Conservation (phyloP, 768 basidiomycete species). For the Boletus coccyginus region DNA sequence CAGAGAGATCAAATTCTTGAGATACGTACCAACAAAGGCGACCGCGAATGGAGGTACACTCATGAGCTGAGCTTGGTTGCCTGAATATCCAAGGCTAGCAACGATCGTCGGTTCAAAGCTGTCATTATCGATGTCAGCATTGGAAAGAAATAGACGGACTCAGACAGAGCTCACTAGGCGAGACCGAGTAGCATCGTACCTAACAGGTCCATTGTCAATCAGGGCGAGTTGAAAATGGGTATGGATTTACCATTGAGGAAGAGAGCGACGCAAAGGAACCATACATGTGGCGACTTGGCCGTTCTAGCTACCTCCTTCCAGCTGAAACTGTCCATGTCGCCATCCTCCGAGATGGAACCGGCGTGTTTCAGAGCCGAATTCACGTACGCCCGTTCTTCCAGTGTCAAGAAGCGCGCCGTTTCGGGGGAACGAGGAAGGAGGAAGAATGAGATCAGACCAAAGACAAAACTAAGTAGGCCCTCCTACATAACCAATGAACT, state of each 20-base stretch:
- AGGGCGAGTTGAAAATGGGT: not conserved
- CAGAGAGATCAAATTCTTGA: not conserved
- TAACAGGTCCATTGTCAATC: constrained; percentile 2
- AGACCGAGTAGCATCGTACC: constrained; percentile 19
- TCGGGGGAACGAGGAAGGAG: constrained; percentile 42
- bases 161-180: constrained; percentile 21
- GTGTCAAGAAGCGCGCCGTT: constrained; percentile 48
- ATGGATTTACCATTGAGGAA: constrained; percentile 49
- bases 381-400: constrained; percentile 50
- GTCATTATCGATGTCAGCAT: constrained; percentile 50
- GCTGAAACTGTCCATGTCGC: constrained; percentile 45
- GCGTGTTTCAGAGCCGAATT: constrained; percentile 5
- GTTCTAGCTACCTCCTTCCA: constrained; percentile 54
- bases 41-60: constrained; percentile 45
- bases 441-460: constrained; percentile 39
- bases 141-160: constrained; percentile 23
- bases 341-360: constrained; percentile 38
- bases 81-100: constrained; percentile 53
- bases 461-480: constrained; percentile 59
- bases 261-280: constrained; percentile 42
- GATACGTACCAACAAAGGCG: constrained; percentile 43
- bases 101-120: constrained; percentile 45
- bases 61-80: constrained; percentile 56
- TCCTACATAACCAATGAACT: constrained; percentile 31
- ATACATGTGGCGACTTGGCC: constrained; percentile 52